Conservation (phyloP, 352 stramenopile genomes). For the Phytophthora europaea region DNA sequence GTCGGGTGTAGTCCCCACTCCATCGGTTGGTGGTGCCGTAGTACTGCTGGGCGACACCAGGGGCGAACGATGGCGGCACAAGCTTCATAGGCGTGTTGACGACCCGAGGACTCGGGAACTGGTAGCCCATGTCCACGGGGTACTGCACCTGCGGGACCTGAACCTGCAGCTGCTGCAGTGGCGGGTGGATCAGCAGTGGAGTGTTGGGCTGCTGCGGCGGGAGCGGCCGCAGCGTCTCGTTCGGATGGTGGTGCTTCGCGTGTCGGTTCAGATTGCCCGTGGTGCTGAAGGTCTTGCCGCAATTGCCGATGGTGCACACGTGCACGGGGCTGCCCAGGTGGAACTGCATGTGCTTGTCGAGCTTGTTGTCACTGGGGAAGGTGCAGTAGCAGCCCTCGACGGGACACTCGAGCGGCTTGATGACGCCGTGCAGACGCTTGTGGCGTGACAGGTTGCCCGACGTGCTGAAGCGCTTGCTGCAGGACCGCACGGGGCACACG, state of each 20-base stretch:
- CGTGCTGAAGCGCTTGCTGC: conserved; percentile 64
- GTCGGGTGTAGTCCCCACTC: conserved; percentile 23
- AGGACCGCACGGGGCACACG: conserved; percentile 48
- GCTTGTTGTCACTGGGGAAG: conserved; percentile 51
- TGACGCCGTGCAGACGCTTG: conserved; percentile 57
- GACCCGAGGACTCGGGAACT: conserved; percentile 32
- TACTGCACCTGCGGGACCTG: conserved; percentile 28
- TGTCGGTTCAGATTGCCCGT: conserved; percentile 65
- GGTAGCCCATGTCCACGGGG: conserved; percentile 30
- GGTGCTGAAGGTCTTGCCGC: conserved; percentile 74
- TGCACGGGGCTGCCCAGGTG: conserved; percentile 53
- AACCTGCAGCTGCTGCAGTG: conserved; percentile 13
- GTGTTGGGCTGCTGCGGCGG: conserved; percentile 19
- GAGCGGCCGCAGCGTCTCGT: conserved; percentile 34
- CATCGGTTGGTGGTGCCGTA: conserved; percentile 20
- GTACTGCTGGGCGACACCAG: conserved; percentile 36
- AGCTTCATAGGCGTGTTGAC: conserved; percentile 24
- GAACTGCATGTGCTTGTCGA: conserved; percentile 63
- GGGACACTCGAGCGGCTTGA: conserved; percentile 45
- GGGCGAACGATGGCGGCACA: conserved; percentile 27
- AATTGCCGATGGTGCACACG: conserved; percentile 45
- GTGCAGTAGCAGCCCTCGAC: conserved; percentile 48
- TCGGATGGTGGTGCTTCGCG: conserved; percentile 49
- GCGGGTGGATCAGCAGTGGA: conserved; percentile 23
- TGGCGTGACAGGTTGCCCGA: conserved; percentile 69